These are phyloP conservation scores for Wilhelminamyces savonicus DNA, from an alignment of 805 yeast species.

Conservation along the genomic window DNA sequence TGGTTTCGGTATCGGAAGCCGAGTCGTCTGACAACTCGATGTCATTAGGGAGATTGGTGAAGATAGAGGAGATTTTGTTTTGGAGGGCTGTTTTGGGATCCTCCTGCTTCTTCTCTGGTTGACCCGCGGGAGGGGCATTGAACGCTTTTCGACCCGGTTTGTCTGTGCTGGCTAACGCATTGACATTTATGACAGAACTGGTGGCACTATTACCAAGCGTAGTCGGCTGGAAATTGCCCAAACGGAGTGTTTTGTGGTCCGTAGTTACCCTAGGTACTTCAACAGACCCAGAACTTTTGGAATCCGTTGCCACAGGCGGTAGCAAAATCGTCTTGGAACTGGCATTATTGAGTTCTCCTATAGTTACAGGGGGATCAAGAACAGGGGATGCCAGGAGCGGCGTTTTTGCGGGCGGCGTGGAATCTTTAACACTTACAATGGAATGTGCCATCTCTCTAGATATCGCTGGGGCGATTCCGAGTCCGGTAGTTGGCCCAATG, in stretches of 20 bases:
- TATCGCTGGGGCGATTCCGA: no score
- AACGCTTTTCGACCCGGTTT: no score
- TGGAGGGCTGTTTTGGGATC: conserved; percentile 13
- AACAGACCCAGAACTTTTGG: no score
- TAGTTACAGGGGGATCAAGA: no score
- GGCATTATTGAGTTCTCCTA: no score
- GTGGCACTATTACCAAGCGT: conserved; percentile 22
- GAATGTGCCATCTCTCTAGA: no score
- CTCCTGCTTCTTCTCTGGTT: neutral
- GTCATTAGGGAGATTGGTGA: conserved; percentile 42
- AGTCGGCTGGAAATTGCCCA: conserved; percentile 15
- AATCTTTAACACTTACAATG: no score
- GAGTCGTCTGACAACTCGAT: conserved; percentile 41
- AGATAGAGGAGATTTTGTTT: conserved; percentile 30
- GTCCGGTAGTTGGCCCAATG: no score
- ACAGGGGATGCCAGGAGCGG: no score
- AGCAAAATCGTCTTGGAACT: no score
- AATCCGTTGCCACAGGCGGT: no score
- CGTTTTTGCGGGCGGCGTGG: neutral
- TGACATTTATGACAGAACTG: conserved; percentile 27
- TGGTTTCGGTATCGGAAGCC: conserved; percentile 36
- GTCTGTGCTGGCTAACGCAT: conserved; percentile 20
- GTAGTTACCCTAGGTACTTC: conserved; percentile 31
- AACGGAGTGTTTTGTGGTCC: conserved; percentile 26
- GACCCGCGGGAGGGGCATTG: no score